A percentile compares a stretch with the other conserved stretches of the same genome.
These are phyloP conservation scores for Pichia norvegensis DNA, from an alignment of 1,139 yeast genomes.

Conservation along the genomic window DNA sequence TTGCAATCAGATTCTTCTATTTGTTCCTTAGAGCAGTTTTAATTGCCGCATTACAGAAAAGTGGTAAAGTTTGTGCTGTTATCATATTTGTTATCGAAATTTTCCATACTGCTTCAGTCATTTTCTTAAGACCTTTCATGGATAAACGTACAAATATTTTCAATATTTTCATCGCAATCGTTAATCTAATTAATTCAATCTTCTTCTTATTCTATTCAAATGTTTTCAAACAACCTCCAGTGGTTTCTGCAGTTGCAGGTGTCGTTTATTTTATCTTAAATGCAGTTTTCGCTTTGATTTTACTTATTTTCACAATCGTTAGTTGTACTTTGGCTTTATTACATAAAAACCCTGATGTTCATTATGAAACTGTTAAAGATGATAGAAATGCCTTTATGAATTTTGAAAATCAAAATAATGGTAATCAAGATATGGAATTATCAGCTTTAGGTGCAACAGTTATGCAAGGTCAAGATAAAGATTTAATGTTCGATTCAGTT, in stretches of 20 bases:
- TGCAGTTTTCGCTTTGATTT: constrained; percentile 78
- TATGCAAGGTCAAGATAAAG: constrained; percentile 61
- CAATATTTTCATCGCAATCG: constrained; percentile 76
- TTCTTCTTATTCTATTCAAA: constrained; percentile 86
- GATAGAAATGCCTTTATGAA: constrained; percentile 88
- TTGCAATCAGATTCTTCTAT: constrained; percentile 56
- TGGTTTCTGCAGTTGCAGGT: constrained; percentile 87
- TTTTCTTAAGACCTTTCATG: constrained; percentile 81
- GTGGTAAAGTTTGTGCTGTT: constrained; percentile 77
- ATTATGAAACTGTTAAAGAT: constrained; percentile 95
- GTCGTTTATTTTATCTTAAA: constrained; percentile 84
- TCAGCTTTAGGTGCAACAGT: constrained; percentile 88
- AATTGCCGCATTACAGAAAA: constrained; percentile 75
- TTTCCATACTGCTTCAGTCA: constrained; percentile 52
- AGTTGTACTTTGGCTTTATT: constrained; percentile 79
- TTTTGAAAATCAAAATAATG: constrained; percentile 34
- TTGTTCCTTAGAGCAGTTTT: constrained; percentile 68
- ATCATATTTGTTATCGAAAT: constrained; percentile 71
- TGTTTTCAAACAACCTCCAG: constrained; percentile 74
- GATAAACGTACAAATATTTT: constrained; percentile 89
- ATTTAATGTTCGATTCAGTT: constrained; percentile 35
- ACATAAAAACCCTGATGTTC: constrained; percentile 87
- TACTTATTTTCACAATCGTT: constrained; percentile 76
- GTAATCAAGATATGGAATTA: constrained; percentile 61
- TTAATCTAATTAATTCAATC: constrained; percentile 73